Evolutionary conservation across 1,284 basidiomycete genomes (phyloP), one percentile per base, ranked within the genome.

Genomic region (Cryptococcus hybrid): DNA sequence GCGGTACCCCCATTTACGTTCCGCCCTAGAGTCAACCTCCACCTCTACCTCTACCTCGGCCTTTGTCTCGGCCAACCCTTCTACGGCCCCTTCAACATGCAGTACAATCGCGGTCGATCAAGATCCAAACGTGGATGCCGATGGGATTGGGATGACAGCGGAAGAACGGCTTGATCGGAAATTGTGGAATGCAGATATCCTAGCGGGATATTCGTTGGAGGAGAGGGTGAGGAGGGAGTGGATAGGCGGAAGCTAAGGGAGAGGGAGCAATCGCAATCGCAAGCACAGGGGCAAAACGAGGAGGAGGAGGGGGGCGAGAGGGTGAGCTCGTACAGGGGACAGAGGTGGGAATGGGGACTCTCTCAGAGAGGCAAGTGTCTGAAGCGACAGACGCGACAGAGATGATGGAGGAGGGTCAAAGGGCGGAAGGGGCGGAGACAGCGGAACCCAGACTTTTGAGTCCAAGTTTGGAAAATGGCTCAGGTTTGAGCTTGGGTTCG

Each of bases 181-280:
- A 35, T 50, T 66, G 59, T 77, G 75, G 75, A 74, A 74, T 52
- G 67, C 65, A 7, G 75, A 77, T 61, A 53, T 77, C 13, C 59
- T 71, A 43, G 70, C 72, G 2, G 75, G 75, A 1, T 75, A 75
- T 58, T 63, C 58, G 1, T 56, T 77, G 8, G 68, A 65, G 46
- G 71, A 77, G 47, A 59, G 75, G 48, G 73, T 77, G 0, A 38
- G 52, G 38, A 62, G 75, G 38, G 75, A 77, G 51, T 55, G 57
- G 64, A 45, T 13, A 64, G 69, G 47, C 40, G 62, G 57, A 43
- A 36, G 40, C 35, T 24, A 6, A 59, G 49, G 35, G 60, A 61
- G 30, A 59, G 49, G 35, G 30, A 30, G 30, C 30, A 30, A 30
- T 30, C 30, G 30, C 30, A 30, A 30, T 47, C 45, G 9, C 15